These are phyloP conservation scores for Agaricus sinodeliciosus DNA, from an alignment of 768 basidiomycete genomes.

Conservation along the genomic window DNA sequence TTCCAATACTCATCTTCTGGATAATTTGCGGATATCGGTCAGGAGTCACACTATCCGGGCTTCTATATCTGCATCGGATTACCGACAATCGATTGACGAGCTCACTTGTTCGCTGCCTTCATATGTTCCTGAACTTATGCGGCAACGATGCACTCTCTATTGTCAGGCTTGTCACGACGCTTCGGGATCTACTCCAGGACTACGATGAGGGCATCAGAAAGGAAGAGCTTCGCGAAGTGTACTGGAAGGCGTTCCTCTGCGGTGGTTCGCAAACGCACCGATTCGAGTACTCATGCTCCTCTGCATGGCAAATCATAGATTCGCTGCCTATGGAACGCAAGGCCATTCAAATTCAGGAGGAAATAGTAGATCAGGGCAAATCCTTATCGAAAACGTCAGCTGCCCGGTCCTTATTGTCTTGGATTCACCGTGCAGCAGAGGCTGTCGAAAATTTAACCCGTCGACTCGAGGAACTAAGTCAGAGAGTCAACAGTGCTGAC, in stretches of 20 bases:
- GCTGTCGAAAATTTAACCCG: neutral
- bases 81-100: slow-evolving; percentile 13
- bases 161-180: slow-evolving; percentile 14
- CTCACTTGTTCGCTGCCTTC: slow-evolving; percentile 4
- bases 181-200: slow-evolving; percentile 12
- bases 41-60: slow-evolving; percentile 10
- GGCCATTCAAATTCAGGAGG: slow-evolving; percentile 12
- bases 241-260: slow-evolving; percentile 9
- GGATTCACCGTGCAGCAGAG: neutral
- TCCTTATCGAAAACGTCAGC: slow-evolving; percentile 9
- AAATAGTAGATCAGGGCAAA: slow-evolving; percentile 13
- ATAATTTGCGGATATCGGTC: slow-evolving; percentile 4
- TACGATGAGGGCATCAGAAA: neutral
- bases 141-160: slow-evolving; percentile 8
- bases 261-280: slow-evolving; percentile 12
- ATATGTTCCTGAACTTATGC: slow-evolving; percentile 14
- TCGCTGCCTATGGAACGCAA: neutral
- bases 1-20: neutral
- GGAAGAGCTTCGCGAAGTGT: slow-evolving; percentile 9
- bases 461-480: neutral
- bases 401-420: slow-evolving; percentile 7
- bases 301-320: slow-evolving; percentile 13
- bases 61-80: slow-evolving; percentile 16
- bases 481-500: neutral
- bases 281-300: slow-evolving; percentile 4